phyloP scores from a whole-genome alignment of 352 stramenopile genomes.

The Aphanomyces invadans region DNA sequence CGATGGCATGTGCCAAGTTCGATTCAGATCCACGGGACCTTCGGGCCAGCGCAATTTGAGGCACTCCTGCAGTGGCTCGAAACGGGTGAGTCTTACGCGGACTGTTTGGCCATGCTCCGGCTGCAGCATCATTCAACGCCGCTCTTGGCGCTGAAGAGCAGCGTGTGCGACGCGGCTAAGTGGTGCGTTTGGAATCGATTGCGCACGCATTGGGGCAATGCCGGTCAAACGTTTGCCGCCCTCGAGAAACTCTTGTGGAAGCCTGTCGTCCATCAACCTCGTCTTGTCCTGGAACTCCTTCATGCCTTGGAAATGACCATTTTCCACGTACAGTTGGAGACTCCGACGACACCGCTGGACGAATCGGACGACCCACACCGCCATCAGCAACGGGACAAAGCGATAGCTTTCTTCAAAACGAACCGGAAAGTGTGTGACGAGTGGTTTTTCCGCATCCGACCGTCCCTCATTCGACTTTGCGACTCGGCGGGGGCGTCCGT shows the following conservation, averaged over 20 bases:
- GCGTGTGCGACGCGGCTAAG: slow-evolving; percentile 41
- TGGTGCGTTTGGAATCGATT: slow-evolving; percentile 71
- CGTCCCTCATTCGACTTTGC: slow-evolving; percentile 43
- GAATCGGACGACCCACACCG: slow-evolving; percentile 26
- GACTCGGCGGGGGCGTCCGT: slow-evolving; percentile 27
- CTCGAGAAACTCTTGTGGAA: slow-evolving; percentile 56
- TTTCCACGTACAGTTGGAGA: slow-evolving; percentile 28
- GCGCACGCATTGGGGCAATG: slow-evolving; percentile 64
- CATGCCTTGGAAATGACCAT: slow-evolving; percentile 44
- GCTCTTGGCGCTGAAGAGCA: slow-evolving; percentile 11
- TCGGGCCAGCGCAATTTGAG: slow-evolving; percentile 23
- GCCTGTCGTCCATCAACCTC: background rate
- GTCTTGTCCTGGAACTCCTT: slow-evolving; percentile 41
- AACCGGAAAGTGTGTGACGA: slow-evolving; percentile 65
- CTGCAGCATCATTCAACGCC: slow-evolving; percentile 6
- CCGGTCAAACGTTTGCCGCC: slow-evolving; percentile 62
- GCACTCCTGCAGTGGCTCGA: slow-evolving; percentile 16
- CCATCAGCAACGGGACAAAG: slow-evolving; percentile 45
- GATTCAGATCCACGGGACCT: slow-evolving; percentile 17
- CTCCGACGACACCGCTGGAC: slow-evolving; percentile 16
- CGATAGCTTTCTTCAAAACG: slow-evolving; percentile 45
- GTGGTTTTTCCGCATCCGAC: slow-evolving; percentile 56
- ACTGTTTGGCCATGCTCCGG: background rate
- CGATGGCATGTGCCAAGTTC: too few relatives aligned
- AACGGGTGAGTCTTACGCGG: background rate